Base-by-base conservation (phyloP, 495 filamentous ascomycete genomes). In the Parathielavia hyrcaniae region DNA sequence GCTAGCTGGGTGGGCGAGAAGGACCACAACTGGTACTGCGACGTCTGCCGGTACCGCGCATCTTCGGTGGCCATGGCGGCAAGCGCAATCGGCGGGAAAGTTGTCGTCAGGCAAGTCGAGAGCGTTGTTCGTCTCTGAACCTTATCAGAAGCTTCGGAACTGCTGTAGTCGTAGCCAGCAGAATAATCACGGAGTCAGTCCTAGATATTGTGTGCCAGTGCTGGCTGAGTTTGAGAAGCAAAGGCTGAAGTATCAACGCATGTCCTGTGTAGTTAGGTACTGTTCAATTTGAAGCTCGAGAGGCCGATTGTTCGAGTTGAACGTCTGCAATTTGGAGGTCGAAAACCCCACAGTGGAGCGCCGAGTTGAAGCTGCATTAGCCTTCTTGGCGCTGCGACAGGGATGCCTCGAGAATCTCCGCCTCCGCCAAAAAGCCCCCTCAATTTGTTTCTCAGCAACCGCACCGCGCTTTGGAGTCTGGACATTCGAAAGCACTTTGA, bases 11-110 rank as follows among this genome's bases (percentile, higher is more conserved):
- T 69, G 10, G 85, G 82, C 0, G 91, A 89, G 72, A 90, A 97
- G n/a, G 91, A 95, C 91, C 95, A 98, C 40, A 90, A 74, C 40
- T 87, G 82, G 69, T 83, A 96, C 71, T 98, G 93, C 44, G 89
- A 92, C 0, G 91, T 93, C 19, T 86, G 77, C n/a, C 87, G 87
- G 75, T 97, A 98, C 49, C 91, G 78, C 59, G 87, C 86, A 69
- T 98, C 93, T 78, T 98, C 93, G 49, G 76, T 72, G 19, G 77
- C 76, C 76, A 79, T 79, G 40, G 30, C 59, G 57, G 60, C 19
- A 38, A 22, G 14, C 22, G n/a, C 4, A 1, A 22, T 38, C 12
- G 38, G 14, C 8, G 9, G 36, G 20, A 22, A 5, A 0, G 20
- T 22, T 2, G 6, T 34, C 13, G 44, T 26, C 9, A 14, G 13